Evolutionary conservation across 2,329 filamentous ascomycete species (phyloP).

Genomic region (Arthrobotrys musiformis): DNA sequence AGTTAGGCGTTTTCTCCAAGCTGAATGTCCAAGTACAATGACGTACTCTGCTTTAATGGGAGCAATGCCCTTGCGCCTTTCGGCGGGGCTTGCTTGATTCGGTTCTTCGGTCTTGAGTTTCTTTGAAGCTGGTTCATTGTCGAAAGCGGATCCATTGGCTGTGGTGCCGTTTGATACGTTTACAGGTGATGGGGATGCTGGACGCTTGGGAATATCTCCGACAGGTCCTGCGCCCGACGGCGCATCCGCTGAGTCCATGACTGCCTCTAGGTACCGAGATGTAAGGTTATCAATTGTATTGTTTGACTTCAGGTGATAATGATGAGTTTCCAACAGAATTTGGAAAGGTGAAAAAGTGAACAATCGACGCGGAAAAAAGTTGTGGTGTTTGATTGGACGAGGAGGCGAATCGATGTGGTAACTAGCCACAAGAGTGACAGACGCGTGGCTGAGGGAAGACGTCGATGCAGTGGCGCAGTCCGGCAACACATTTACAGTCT

Average conservation of each 20-base stretch:
- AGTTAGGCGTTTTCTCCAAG: slow-evolving; percentile 8
- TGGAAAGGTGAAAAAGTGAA: slow-evolving; percentile 4
- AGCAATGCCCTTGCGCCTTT: slow-evolving; percentile 52
- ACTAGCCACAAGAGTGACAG: slow-evolving; percentile 29
- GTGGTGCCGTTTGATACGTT: not conserved
- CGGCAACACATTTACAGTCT: slow-evolving; percentile 28
- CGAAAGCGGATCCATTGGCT: slow-evolving; percentile 31
- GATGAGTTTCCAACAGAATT: slow-evolving; percentile 11
- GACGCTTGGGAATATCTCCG: slow-evolving; percentile 33
- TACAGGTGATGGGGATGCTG: slow-evolving; percentile 28
- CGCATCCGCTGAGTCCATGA: slow-evolving; percentile 45
- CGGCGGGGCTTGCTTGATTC: slow-evolving; percentile 15
- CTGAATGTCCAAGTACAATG: not conserved
- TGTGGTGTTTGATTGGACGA: slow-evolving; percentile 22
- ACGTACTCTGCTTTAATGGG: slow-evolving; percentile 58
- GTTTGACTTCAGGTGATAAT: slow-evolving; percentile 41
- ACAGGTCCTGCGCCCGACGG: slow-evolving; percentile 30
- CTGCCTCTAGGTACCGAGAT: not conserved
- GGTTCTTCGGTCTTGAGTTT: slow-evolving; percentile 45
- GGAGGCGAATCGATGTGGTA: slow-evolving; percentile 27
- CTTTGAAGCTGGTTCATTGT: slow-evolving; percentile 45
- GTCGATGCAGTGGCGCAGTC: slow-evolving; percentile 29
- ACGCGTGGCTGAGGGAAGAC: slow-evolving; percentile 27
- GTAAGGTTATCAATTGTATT: not conserved
- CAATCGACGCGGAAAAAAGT: slow-evolving; percentile 20